A percentile compares a stretch with the other conserved stretches of the same genome.
Conservation (phyloP, 1,139 yeast genomes). For the Hyphopichia wangnamkhiaoensis region DNA sequence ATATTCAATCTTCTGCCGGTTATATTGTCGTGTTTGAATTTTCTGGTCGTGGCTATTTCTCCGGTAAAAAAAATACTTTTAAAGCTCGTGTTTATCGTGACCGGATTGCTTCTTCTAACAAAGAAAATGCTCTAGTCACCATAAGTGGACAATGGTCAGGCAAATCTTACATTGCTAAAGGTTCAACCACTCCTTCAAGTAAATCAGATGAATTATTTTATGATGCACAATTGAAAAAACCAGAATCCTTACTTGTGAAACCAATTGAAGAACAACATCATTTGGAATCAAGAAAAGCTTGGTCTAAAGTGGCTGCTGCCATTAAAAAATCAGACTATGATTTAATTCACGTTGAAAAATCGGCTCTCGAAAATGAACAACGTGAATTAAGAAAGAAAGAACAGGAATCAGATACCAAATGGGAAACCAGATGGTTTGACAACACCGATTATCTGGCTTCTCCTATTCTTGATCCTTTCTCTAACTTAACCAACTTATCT, state of each 20-base stretch:
- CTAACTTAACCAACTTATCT: constrained; percentile 53
- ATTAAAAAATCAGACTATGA: constrained; percentile 73
- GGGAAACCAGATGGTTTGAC: constrained; percentile 84
- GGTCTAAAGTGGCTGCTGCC: constrained; percentile 89
- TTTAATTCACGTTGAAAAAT: constrained; percentile 69
- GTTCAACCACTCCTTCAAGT: constrained; percentile 36
- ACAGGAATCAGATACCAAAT: constrained; percentile 54
- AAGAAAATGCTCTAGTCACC: constrained; percentile 71
- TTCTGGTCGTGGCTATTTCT: constrained; percentile 90
- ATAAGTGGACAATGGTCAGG: constrained; percentile 94
- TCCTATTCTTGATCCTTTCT: constrained; percentile 42
- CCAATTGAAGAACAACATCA: constrained; percentile 74
- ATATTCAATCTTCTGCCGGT: constrained; percentile 80
- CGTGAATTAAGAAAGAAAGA: constrained; percentile 78
- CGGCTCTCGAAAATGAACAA: constrained; percentile 77
- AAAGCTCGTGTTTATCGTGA: constrained; percentile 77
- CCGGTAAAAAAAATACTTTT: constrained; percentile 93
- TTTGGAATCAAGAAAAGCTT: constrained; percentile 80
- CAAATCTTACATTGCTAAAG: constrained; percentile 52
- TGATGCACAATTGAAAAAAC: constrained; percentile 57
- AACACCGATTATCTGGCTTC: constrained; percentile 46
- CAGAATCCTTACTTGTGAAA: constrained; percentile 67
- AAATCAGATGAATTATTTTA: constrained; percentile 58
- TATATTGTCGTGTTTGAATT: constrained; percentile 73
- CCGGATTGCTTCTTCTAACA: constrained; percentile 45